Evolutionary conservation across 225 moss, liverwort and hornwort species (phyloP).

Genomic region (Rhytidiadelphus loreus): DNA sequence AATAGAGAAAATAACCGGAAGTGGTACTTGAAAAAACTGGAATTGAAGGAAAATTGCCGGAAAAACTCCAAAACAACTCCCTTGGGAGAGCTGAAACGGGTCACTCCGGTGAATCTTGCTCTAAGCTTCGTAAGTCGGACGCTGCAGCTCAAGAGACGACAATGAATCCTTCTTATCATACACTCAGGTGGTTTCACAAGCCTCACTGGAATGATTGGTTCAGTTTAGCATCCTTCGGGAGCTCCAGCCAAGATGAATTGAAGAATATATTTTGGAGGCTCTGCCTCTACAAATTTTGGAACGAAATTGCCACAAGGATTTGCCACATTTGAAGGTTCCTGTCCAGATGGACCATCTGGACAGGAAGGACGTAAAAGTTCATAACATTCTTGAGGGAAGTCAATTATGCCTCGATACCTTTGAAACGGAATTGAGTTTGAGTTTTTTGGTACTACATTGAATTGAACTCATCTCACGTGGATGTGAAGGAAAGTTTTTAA

Average conservation of each 20-base stretch:
- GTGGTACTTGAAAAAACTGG: too few species aligned
- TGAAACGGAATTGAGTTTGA: background rate
- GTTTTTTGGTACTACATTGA: background rate
- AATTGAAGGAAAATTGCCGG: too few species aligned
- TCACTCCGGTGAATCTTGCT: background rate
- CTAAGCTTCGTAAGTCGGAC: too few species aligned
- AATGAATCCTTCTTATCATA: background rate
- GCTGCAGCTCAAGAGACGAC: background rate
- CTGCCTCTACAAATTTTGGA: background rate
- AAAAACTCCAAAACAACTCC: too few species aligned
- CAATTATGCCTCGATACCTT: background rate
- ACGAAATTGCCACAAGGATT: background rate
- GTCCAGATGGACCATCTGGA: background rate
- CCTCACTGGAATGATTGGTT: background rate
- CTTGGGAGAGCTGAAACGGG: background rate
- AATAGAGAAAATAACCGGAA: too few species aligned
- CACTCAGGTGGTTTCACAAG: background rate
- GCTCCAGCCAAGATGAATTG: background rate
- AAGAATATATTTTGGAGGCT: background rate
- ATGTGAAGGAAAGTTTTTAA: background rate
- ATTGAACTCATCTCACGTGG: background rate
- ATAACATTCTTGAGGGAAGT: background rate
- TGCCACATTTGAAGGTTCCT: background rate
- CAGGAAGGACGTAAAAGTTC: background rate
- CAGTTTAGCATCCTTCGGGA: background rate